Conservation (phyloP, 1,139 yeast genomes). For the Magnusiomyces clavatus region DNA sequence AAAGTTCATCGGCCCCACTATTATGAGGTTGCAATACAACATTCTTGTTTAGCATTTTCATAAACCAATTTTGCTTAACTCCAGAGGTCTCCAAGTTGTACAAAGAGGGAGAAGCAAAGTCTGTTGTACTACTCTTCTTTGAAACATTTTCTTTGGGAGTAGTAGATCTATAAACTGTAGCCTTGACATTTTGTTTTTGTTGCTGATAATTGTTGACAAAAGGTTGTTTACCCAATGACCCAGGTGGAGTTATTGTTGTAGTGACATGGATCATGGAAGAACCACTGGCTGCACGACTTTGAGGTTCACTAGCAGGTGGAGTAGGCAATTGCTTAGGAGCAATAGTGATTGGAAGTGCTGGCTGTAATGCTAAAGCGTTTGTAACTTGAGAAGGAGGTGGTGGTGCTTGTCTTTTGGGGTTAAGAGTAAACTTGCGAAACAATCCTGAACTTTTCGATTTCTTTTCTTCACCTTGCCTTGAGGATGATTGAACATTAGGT, state of each 20-base stretch:
- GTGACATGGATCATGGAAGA: not conserved
- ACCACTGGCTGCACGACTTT: constrained; percentile 3
- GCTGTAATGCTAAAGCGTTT: not conserved
- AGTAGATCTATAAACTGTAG: constrained; percentile 1
- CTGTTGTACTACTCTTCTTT: no score
- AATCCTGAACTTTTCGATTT: constrained; percentile 2
- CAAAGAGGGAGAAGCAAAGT: no score
- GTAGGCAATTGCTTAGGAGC: not conserved
- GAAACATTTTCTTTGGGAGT: no score
- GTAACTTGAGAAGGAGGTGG: constrained; percentile 7
- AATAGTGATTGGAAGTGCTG: not conserved
- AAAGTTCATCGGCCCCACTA: not conserved
- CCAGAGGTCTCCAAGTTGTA: not conserved
- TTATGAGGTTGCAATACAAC: not conserved
- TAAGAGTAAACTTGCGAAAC: constrained; percentile 9
- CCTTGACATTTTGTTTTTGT: not conserved
- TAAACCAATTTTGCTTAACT: constrained; percentile 33
- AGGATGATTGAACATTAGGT: not conserved
- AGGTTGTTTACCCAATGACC: not conserved
- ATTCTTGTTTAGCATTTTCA: constrained; percentile 27
- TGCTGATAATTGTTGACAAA: no score
- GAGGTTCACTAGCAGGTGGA: not conserved
- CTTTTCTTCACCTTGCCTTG: not conserved
- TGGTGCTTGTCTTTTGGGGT: constrained; percentile 13
- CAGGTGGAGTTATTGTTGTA: not conserved